Evolutionary conservation across 2,329 filamentous ascomycete genomes (phyloP).

Genomic region (Penicillium capsulatum): DNA sequence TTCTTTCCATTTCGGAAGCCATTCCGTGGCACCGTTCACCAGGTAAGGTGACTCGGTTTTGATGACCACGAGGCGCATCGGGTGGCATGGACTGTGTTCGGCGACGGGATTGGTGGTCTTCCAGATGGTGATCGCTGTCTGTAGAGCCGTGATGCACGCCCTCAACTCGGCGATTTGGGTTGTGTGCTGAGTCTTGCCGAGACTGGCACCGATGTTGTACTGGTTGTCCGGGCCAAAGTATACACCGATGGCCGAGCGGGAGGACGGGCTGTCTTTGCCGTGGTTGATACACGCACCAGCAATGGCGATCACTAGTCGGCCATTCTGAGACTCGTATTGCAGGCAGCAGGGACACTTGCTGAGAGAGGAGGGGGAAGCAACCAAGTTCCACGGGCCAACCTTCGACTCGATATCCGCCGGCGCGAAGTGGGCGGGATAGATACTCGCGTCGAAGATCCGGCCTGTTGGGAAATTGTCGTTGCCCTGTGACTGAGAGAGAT

Average conservation of each 20-base stretch:
- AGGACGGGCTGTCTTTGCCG: no score
- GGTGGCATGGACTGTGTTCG: background rate
- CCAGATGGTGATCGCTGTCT: background rate
- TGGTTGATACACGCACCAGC: background rate
- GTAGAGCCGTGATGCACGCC: constrained; percentile 16
- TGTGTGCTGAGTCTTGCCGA: constrained; percentile 13
- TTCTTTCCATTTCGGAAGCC: constrained; percentile 30
- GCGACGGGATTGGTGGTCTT: background rate
- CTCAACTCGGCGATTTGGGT: constrained; percentile 17
- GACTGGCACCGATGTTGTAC: constrained; percentile 4
- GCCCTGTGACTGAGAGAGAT: no score
- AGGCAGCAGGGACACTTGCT: constrained; percentile 8
- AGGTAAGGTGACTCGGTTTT: constrained; percentile 36
- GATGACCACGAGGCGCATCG: constrained; percentile 19
- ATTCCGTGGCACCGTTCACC: constrained; percentile 30
- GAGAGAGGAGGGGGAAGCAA: no score
- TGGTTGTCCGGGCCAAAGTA: constrained; percentile 11
- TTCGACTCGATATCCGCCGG: no score
- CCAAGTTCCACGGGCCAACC: no score
- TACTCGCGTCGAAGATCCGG: no score
- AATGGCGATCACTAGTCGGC: constrained; percentile 7
- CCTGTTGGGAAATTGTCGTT: no score
- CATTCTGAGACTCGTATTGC: constrained; percentile 9
- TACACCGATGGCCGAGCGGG: constrained; percentile 10
- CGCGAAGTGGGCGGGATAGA: no score